phyloP scores from a whole-genome alignment of 257 asterid genomes.

The Ilex asprella region DNA sequence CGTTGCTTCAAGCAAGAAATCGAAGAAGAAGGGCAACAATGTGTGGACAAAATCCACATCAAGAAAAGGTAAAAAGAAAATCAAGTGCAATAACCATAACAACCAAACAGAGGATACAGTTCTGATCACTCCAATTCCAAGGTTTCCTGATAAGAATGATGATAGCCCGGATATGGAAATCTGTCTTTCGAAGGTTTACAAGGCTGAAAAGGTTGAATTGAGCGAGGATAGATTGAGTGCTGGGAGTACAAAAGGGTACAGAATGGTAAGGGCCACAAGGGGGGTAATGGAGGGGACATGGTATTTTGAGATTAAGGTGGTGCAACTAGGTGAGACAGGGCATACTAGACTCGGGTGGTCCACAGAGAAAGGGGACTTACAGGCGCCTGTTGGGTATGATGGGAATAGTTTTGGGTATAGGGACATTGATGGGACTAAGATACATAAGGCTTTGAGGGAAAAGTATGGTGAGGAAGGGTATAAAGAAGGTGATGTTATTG shows the following conservation, averaged over 20 bases:
- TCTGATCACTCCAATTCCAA: slow-evolving; percentile 60
- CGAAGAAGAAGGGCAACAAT: slow-evolving; percentile 67
- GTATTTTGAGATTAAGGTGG: slow-evolving; percentile 85
- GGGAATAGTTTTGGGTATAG: slow-evolving; percentile 87
- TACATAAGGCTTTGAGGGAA: slow-evolving; percentile 93
- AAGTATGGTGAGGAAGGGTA: slow-evolving; percentile 81
- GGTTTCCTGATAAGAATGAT: slow-evolving; percentile 78
- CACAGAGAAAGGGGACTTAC: slow-evolving; percentile 91
- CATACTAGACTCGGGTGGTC: slow-evolving; percentile 96
- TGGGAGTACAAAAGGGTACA: slow-evolving; percentile 88
- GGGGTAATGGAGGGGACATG: slow-evolving; percentile 90
- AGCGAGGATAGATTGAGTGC: slow-evolving; percentile 88
- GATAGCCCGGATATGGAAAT: slow-evolving; percentile 53
- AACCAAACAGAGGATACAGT: slow-evolving; percentile 55
- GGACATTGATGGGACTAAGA: slow-evolving; percentile 86
- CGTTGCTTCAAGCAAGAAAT: slow-evolving; percentile 47
- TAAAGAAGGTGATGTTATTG: slow-evolving; percentile 84
- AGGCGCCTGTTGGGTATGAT: slow-evolving; percentile 97
- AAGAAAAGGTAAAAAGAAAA: slow-evolving; percentile 74
- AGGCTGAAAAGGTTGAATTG: slow-evolving; percentile 90
- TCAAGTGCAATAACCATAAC: slow-evolving; percentile 35
- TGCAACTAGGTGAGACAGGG: slow-evolving; percentile 85
- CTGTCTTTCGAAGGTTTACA: slow-evolving; percentile 79
- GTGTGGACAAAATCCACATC: slow-evolving; percentile 74
- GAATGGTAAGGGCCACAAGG: slow-evolving; percentile 95